Base-by-base conservation (phyloP, 371 early-diverging fungal species). In the Nosema bombycis region DNA sequence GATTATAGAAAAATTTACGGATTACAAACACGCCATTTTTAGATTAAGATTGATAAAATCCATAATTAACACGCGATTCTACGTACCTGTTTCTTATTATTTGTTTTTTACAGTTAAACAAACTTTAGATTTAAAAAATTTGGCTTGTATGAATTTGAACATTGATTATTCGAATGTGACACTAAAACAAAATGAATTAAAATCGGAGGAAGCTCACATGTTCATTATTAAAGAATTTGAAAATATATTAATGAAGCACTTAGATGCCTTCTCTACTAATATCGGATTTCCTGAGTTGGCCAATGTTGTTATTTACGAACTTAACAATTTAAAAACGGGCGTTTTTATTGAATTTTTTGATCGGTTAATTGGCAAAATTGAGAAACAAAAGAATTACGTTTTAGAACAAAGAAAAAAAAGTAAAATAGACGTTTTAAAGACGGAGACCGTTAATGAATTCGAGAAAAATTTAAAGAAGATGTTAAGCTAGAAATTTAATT, bases 201-300 rank as follows among this genome's bases (percentile, higher is more conserved):
- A 58, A 34, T 57, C 58, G 26, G 72, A 72, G 32, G 72, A 72
- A 24, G 36, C 36, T 23, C 32, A 34, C 29, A 36, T 70, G 33
- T 76, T 76, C 38, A 58, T 76, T 1, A 46, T 76, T 18, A 33
- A 46, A 28, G 77, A 76, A 56, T 32, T 62, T 36, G 38, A 61
- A 10, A 33, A 56, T 38, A 33, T 76, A 2, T 14, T 76, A 15
- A n/a, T 76, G 30, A 18, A 33, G n/a, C 61, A 70, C 23, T 28
- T 70, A 33, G 58, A 67, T 24, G 46, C 23, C 24, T 58, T 70
- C 28, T 62, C 63, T 28, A 63, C 60, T 60, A 70, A 30, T 23
- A 38, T 56, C 62, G 77, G 77, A 54, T 76, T 76, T 62, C 54
- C 63, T 0, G 77, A 76, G 54, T 26, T 76, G 37, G 21, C 70